Conservation (phyloP, 2,329 filamentous ascomycete species). For the Ascochyta clinopodiicola region DNA sequence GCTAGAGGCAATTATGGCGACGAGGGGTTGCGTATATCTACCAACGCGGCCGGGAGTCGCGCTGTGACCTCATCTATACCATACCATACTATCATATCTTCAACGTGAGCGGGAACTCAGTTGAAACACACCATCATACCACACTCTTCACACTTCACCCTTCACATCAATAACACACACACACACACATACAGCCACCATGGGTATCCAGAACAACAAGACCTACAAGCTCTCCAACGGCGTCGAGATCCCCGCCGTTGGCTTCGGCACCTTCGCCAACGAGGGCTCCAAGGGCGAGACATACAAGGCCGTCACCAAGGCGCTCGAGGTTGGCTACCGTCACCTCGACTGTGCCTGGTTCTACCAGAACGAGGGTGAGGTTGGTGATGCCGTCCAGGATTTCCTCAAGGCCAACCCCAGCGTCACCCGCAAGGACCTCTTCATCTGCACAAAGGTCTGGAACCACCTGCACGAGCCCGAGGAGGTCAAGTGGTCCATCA, state of each 20-base stretch:
- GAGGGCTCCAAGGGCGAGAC: conserved; percentile 66
- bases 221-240: conserved; percentile 63
- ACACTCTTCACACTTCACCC: neutral
- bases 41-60: conserved; percentile 14
- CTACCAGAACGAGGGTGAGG: conserved; percentile 75
- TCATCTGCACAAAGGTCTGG: conserved; percentile 77
- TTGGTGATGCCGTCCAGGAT: conserved; percentile 69
- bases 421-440: conserved; percentile 66
- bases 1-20: conserved; percentile 19
- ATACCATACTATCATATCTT: conserved; percentile 7
- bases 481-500: conserved; percentile 64
- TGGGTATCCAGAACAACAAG: conserved; percentile 46
- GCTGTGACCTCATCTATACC: conserved; percentile 10
- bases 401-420: conserved; percentile 62
- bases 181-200: conserved; percentile 18
- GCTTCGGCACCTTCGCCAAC: conserved; percentile 76
- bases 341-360: conserved; percentile 74
- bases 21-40: conserved; percentile 23
- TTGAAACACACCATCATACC: neutral
- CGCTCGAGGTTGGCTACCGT: conserved; percentile 66
- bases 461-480: conserved; percentile 63
- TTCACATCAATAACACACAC: neutral
- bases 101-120: conserved; percentile 16
- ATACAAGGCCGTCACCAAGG: conserved; percentile 64
- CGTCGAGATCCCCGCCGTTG: conserved; percentile 70